Conservation (phyloP, 169 alveolate genomes). For the Plasmodium sp. region DNA sequence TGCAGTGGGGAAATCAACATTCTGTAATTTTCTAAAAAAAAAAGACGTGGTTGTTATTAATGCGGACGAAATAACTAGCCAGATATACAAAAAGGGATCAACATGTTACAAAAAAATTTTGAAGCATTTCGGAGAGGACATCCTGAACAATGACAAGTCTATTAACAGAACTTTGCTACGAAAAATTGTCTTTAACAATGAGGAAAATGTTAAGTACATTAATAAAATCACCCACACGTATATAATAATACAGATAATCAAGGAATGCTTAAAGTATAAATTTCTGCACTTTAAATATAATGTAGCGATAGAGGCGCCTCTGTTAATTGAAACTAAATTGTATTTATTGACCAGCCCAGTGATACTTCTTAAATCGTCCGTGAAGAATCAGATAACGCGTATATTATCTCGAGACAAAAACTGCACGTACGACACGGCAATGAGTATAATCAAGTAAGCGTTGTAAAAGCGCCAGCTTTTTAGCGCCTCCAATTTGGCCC, state of each 20-base stretch:
- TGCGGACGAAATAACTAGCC: conserved; percentile 36
- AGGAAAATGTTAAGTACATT: conserved; percentile 77
- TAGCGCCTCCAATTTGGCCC: background rate
- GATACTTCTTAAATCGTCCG: conserved; percentile 79
- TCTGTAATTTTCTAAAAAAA: conserved; percentile 80
- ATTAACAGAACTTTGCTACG: conserved; percentile 81
- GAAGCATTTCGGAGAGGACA: conserved; percentile 81
- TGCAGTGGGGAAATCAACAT: conserved; percentile 85
- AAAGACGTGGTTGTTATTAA: conserved; percentile 79
- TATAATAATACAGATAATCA: conserved; percentile 78
- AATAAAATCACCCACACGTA: conserved; percentile 82
- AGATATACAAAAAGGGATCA: conserved; percentile 81
- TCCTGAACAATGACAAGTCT: conserved; percentile 78
- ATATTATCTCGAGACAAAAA: conserved; percentile 77
- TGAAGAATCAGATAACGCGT: conserved; percentile 78
- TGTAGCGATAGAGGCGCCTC: conserved; percentile 84
- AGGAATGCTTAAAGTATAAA: conserved; percentile 82
- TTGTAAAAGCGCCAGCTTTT: background rate
- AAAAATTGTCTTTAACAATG: conserved; percentile 82
- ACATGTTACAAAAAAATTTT: conserved; percentile 78
- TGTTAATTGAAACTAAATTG: conserved; percentile 83
- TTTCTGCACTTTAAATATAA: conserved; percentile 69
- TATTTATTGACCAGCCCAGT: conserved; percentile 81
- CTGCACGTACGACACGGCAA: conserved; percentile 78
- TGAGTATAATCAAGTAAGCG: conserved; percentile 81